These are phyloP conservation scores for Penicillium lagena DNA, from an alignment of 495 filamentous ascomycete species.

Conservation along the genomic window DNA sequence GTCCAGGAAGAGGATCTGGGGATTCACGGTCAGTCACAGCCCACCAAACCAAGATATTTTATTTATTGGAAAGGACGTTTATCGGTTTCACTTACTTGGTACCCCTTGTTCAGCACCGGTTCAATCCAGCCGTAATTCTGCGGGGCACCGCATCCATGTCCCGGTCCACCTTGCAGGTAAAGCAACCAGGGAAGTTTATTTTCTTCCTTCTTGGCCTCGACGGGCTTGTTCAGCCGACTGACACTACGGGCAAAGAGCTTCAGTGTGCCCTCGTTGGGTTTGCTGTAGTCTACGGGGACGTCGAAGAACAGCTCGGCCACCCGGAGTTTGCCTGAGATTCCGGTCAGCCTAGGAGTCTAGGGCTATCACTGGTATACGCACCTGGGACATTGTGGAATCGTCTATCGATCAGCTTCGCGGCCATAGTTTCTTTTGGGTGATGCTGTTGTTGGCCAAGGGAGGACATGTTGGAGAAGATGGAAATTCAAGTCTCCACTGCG, in stretches of 20 bases:
- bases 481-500: too few species aligned
- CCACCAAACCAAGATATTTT: too few species aligned
- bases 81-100: conserved; percentile 39
- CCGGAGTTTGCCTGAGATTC: conserved; percentile 56
- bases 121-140: conserved; percentile 63
- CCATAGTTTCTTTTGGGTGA: conserved; percentile 12
- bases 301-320: conserved; percentile 81
- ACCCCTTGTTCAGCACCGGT: conserved; percentile 70
- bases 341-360: conserved; percentile 1
- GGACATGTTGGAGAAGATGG: too few species aligned
- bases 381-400: conserved; percentile 40
- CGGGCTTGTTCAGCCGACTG: conserved; percentile 54
- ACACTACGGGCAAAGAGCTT: conserved; percentile 73
- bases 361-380: conserved; percentile 4
- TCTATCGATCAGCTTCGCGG: conserved; percentile 39
- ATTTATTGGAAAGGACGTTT: too few species aligned
- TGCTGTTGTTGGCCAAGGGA: too few species aligned
- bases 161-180: conserved; percentile 72
- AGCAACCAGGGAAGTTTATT: conserved; percentile 55
- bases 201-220: conserved; percentile 45
- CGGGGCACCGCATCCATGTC: conserved; percentile 65
- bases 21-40: not conserved
- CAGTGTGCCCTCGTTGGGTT: conserved; percentile 53
- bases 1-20: conserved; percentile 73
- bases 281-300: conserved; percentile 69